These are phyloP conservation scores for Leucaena leucocephala DNA, from an alignment of 306 rosid genomes.

Conservation along the genomic window DNA sequence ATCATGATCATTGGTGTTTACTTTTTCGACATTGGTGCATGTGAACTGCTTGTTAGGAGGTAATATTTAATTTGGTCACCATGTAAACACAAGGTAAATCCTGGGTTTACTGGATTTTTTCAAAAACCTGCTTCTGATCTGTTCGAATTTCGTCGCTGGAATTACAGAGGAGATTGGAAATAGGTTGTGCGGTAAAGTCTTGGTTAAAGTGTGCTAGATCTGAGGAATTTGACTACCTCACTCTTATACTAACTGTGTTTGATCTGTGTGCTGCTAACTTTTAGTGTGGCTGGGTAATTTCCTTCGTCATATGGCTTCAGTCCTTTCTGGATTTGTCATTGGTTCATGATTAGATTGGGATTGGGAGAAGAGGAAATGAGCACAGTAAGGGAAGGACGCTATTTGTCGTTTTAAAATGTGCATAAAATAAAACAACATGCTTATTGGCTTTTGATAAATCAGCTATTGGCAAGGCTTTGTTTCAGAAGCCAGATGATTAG, in stretches of 20 bases:
- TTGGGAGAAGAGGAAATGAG: conserved; percentile 3
- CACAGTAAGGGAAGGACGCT: neutral
- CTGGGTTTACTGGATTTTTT: neutral
- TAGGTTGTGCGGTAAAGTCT: neutral
- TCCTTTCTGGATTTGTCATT: neutral
- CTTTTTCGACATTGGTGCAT: neutral
- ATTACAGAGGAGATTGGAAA: neutral
- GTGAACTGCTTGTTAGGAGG: neutral
- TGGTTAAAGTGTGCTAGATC: neutral
- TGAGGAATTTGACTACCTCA: neutral
- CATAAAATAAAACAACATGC: neutral
- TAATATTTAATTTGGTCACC: neutral
- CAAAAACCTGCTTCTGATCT: neutral
- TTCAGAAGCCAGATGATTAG: neutral
- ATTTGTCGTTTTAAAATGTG: neutral
- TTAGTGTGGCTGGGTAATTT: neutral
- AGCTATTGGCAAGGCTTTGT: neutral
- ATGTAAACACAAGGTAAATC: neutral
- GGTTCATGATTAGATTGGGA: neutral
- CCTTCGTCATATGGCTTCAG: neutral
- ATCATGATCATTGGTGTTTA: neutral
- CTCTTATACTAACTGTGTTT: neutral
- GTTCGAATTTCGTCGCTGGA: neutral
- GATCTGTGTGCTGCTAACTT: neutral
- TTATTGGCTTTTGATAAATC: neutral